phyloP scores from a whole-genome alignment of 1,284 basidiomycete species.

The Anthracocystis setariae region DNA sequence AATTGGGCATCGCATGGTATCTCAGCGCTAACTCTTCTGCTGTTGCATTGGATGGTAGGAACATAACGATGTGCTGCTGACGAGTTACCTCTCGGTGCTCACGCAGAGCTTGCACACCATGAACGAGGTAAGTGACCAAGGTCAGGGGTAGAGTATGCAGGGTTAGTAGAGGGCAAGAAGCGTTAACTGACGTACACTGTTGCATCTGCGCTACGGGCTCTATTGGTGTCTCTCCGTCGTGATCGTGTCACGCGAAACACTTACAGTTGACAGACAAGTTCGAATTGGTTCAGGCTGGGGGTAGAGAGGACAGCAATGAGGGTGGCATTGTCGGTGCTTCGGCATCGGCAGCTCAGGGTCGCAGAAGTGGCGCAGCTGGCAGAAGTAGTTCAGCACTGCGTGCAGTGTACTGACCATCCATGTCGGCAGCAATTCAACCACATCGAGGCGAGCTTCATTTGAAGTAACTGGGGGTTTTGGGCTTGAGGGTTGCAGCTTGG shows the following conservation, averaged over 20 bases:
- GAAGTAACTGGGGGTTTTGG: not conserved
- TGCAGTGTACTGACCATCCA: slow-evolving; percentile 26
- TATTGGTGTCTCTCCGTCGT: no score
- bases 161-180: not conserved
- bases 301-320: slow-evolving; percentile 16
- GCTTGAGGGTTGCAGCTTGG: no score
- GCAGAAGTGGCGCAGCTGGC: slow-evolving; percentile 6
- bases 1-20: no score
- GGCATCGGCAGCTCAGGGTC: slow-evolving; percentile 3
- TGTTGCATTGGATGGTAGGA: slow-evolving; percentile 74
- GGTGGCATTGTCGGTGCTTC: slow-evolving; percentile 11
- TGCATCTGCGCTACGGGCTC: not conserved
- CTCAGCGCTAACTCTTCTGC: no score
- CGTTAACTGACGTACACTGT: not conserved
- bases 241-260: not conserved
- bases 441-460: slow-evolving; percentile 1
- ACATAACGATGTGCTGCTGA: slow-evolving; percentile 93
- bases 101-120: slow-evolving; percentile 87
- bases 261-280: slow-evolving; percentile 60
- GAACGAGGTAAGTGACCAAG: slow-evolving; percentile 78
- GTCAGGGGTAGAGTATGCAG: not conserved
- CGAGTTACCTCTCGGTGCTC: slow-evolving; percentile 83
- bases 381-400: slow-evolving; percentile 19
- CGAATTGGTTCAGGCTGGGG: slow-evolving; percentile 47
- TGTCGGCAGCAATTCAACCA: not conserved